Percentiles rank a stretch among this genome's conserved stretches.
Conservation (phyloP, 371 early-diverging fungal species). For the Batrachochytrium dendrobatidis region DNA sequence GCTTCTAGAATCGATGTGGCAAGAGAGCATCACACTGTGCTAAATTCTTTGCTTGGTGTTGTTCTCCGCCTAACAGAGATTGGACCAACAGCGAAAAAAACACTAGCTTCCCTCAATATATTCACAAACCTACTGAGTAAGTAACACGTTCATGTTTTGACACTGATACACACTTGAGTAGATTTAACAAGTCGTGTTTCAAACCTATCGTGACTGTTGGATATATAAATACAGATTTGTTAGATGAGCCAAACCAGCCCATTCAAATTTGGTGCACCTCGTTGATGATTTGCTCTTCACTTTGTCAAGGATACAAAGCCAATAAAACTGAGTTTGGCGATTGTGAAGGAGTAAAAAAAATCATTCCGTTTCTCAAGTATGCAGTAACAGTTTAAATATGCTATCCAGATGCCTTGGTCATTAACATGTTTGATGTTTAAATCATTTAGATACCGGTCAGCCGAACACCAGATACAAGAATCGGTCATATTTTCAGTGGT, state of each 20-base stretch:
- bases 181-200: conserved; percentile 6
- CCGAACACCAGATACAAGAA: conserved; percentile 24
- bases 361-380: conserved; percentile 31
- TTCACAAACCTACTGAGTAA: conserved; percentile 21
- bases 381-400: conserved; percentile 1
- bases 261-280: conserved; percentile 18
- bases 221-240: conserved; percentile 11
- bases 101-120: conserved; percentile 19
- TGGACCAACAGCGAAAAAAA: conserved; percentile 17
- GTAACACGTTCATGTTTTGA: neutral
- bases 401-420: neutral
- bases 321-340: conserved; percentile 35
- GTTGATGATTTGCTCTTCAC: conserved; percentile 28
- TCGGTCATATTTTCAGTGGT: conserved; percentile 21
- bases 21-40: neutral
- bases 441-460: conserved; percentile 19
- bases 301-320: conserved; percentile 30
- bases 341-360: conserved; percentile 22
- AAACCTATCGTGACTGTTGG: conserved; percentile 9
- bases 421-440: conserved; percentile 1
- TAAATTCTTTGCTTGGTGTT: conserved; percentile 15
- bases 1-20: neutral
- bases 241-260: conserved; percentile 4
- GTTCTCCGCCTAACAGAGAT: conserved; percentile 22
- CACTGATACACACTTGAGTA: neutral